A percentile compares a stretch with the other conserved stretches of the same genome.
phyloP scores from a whole-genome alignment of 202 grass and related monocot species.

The Hordeum pubiflorum region DNA sequence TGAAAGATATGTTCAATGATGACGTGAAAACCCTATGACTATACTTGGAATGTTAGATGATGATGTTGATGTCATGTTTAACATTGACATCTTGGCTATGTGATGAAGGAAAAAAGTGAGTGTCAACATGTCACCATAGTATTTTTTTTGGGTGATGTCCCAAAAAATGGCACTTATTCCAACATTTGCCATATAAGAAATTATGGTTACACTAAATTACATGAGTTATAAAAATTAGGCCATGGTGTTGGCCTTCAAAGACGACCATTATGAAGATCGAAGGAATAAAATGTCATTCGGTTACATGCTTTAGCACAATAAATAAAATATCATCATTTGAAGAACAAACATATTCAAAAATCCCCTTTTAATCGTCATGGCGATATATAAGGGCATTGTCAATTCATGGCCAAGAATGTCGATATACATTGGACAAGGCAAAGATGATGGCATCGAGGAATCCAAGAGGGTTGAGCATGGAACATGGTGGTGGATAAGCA shows the following conservation, averaged over 20 bases:
- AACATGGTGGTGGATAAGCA: neutral
- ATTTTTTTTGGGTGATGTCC: neutral
- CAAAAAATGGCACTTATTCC: neutral
- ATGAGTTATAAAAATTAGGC: neutral
- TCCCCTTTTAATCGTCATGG: neutral
- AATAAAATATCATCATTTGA: neutral
- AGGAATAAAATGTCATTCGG: neutral
- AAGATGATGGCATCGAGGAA: neutral
- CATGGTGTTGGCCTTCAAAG: no score
- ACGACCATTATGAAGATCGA: neutral
- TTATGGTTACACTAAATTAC: neutral
- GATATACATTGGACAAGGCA: neutral
- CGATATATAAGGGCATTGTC: neutral
- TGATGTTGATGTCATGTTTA: neutral
- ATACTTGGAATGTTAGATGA: neutral
- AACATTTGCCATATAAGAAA: neutral
- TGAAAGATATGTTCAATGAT: neutral
- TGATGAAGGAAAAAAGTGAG: neutral
- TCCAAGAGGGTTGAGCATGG: neutral
- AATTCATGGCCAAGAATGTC: neutral
- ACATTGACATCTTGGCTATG: no score
- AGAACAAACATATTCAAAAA: neutral
- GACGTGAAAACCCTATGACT: neutral
- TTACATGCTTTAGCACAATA: neutral
- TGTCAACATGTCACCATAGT: neutral